Conservation (phyloP, 202 grass and related monocot species). For the Elaeis oleifera region DNA sequence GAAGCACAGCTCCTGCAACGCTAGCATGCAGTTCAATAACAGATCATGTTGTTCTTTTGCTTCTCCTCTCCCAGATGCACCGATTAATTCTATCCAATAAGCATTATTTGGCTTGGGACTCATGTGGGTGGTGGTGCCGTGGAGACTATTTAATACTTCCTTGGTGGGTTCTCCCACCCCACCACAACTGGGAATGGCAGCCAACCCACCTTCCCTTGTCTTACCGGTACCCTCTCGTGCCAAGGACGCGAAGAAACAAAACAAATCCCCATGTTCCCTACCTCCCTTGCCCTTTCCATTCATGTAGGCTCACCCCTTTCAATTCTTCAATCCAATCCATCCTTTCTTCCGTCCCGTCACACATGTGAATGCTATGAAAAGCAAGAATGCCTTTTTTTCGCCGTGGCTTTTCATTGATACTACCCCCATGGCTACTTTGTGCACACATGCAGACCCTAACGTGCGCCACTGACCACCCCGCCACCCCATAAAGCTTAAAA, state of each 20-base stretch:
- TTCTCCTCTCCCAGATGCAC: neutral
- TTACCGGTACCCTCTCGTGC: neutral
- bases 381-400: conserved; percentile 2
- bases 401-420: neutral
- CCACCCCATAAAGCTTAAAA: neutral
- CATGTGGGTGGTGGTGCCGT: too few species aligned
- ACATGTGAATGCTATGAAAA: conserved; percentile 17
- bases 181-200: neutral
- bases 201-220: conserved; percentile 18
- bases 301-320: neutral
- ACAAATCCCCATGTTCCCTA: neutral
- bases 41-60: neutral
- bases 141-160: too few species aligned
- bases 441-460: conserved; percentile 18
- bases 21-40: neutral
- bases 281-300: neutral
- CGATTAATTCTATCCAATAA: neutral
- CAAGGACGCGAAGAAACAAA: neutral
- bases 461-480: neutral
- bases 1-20: too few species aligned
- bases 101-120: too few species aligned
- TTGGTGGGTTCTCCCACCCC: too few species aligned
- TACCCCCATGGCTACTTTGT: conserved; percentile 1
- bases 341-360: neutral
- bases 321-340: neutral